Evolutionary conservation across 2,329 filamentous ascomycete genomes (phyloP), one percentile per base, ranked within the genome.

Genomic region (Xylaria sp.): DNA sequence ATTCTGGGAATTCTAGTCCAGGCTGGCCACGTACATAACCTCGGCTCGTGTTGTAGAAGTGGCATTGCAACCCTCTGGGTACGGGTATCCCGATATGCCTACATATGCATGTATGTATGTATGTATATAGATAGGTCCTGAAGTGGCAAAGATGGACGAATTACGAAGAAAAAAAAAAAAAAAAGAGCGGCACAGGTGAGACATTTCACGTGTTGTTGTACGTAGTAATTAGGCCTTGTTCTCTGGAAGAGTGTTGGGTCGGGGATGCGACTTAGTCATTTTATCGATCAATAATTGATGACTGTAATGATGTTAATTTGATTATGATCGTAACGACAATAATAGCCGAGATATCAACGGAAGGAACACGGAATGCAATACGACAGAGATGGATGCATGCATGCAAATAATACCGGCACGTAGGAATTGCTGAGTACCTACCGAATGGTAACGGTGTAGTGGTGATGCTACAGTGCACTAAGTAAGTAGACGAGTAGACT

Each of bases 271-370:
- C 5, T 8, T 25, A 23, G 45, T 32, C n/a, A 20, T 18, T 32
- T n/a, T 56, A 41, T 25, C 18, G 30, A 32, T 12, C 25, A 18
- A 7, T 36, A 32, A 50, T 55, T 32, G 60, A 55, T 55, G 60
- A 62, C 60, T 45, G 30, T 15, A 20, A 65, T 50, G 32, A 50
- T 20, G 7, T 36, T 9, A 18, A 52, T 34, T 15, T 41, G 15
- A 10, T 23, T 23, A 60, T 23, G 39, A 60, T 20, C 28, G 18
- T 20, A 36, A 18, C 39, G 43, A 65, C 48, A 63, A 68, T 59
- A 59, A 61, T 61, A 66, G 66, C 53, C 25, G 32, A 30, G 15
- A 68, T 55, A 58, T 34, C 9, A n/a, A 46, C 10, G 4, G 36
- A 60, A 61, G 61, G 66, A 60, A 61, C 32, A 45, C 13, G 3